Conservation (phyloP, 352 stramenopile species). For the Phytophthora pluvialis region DNA sequence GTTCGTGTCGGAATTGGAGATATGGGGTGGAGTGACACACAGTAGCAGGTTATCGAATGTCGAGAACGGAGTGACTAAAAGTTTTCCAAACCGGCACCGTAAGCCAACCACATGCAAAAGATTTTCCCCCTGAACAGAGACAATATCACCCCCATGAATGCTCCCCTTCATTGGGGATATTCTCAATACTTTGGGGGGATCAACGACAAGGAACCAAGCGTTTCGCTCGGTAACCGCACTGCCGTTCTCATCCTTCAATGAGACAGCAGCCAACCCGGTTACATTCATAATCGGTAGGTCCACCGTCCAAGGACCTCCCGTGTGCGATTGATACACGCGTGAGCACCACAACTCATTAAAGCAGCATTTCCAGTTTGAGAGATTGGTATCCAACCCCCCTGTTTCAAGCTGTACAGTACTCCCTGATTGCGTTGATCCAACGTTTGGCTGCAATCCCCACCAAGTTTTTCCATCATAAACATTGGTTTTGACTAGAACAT, state of each 20-base stretch:
- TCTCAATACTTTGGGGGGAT: slow-evolving; percentile 26
- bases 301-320: slow-evolving; percentile 15
- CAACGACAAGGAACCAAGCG: slow-evolving; percentile 47
- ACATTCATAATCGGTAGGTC: slow-evolving; percentile 19
- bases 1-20: not conserved
- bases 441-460: slow-evolving; percentile 38
- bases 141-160: slow-evolving; percentile 26
- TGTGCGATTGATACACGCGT: slow-evolving; percentile 8
- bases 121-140: slow-evolving; percentile 36
- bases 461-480: slow-evolving; percentile 1
- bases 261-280: slow-evolving; percentile 31
- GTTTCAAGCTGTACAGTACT: slow-evolving; percentile 15
- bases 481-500: slow-evolving; percentile 6
- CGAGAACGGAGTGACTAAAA: slow-evolving; percentile 12
- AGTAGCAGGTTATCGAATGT: slow-evolving; percentile 40
- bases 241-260: slow-evolving; percentile 14
- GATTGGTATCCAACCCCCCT: slow-evolving; percentile 3
- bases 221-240: slow-evolving; percentile 7
- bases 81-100: slow-evolving; percentile 41
- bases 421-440: slow-evolving; percentile 24
- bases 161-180: slow-evolving; percentile 31
- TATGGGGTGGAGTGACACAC: slow-evolving; percentile 31
- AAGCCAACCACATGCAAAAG: slow-evolving; percentile 29
- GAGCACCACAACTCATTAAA: slow-evolving; percentile 40
- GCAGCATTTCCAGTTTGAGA: slow-evolving; percentile 41